Evolutionary conservation across 2,329 filamentous ascomycete species (phyloP).

Genomic region (Sphaerulina musiva): DNA sequence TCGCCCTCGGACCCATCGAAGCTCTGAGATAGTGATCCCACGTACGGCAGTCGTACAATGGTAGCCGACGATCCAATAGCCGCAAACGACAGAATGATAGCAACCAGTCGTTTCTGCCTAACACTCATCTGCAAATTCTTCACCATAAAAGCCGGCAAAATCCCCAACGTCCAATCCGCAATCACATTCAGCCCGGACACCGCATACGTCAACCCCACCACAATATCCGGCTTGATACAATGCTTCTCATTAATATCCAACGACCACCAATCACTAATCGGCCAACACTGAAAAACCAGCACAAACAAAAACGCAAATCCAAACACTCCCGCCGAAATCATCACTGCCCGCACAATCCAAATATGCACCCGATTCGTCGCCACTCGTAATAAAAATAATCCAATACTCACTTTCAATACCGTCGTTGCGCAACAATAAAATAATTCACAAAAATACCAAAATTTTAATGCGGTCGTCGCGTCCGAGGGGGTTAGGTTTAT

Average conservation of each 20-base stretch:
- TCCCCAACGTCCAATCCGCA: constrained; percentile 39
- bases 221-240: constrained; percentile 41
- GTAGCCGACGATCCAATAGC: constrained; percentile 48
- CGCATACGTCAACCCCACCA: constrained; percentile 40
- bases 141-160: constrained; percentile 39
- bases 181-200: constrained; percentile 36
- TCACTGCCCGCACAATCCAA: constrained; percentile 43
- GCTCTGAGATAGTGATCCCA: constrained; percentile 34
- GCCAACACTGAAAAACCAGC: constrained; percentile 49
- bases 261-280: constrained; percentile 49
- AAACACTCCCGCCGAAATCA: constrained; percentile 41
- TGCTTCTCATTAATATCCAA: constrained; percentile 35
- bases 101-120: constrained; percentile 35
- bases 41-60: constrained; percentile 42
- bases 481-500: constrained; percentile 27
- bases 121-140: constrained; percentile 38
- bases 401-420: constrained; percentile 48
- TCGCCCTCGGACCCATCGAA: constrained; percentile 34
- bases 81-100: constrained; percentile 38
- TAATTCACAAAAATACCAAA: constrained; percentile 53
- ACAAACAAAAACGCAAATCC: constrained; percentile 47
- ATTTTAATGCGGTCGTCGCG: constrained; percentile 34
- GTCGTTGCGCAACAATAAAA: constrained; percentile 47
- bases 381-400: constrained; percentile 50
- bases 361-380: constrained; percentile 43